Conservation (phyloP, 805 yeast genomes). For the Saccharomyces eubayanus region DNA sequence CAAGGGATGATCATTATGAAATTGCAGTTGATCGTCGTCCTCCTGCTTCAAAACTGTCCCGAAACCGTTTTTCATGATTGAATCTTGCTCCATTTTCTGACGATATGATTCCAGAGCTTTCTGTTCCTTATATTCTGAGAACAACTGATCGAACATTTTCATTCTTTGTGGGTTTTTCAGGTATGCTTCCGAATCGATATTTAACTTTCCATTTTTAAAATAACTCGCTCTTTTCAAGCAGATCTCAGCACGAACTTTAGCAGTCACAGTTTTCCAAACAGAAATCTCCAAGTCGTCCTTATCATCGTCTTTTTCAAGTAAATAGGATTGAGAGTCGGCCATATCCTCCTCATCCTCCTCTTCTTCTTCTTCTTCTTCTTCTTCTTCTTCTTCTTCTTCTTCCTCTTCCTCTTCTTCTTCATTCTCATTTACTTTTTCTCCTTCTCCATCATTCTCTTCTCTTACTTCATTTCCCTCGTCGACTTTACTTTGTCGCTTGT, state of each 20-base stretch:
- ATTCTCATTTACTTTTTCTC: constrained; percentile 4
- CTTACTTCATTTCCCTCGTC: constrained; percentile 6
- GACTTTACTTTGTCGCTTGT: constrained; percentile 19
- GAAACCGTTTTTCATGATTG: constrained; percentile 36
- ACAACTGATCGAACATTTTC: constrained; percentile 41
- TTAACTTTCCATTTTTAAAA: constrained; percentile 52
- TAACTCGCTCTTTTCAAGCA: constrained; percentile 60
- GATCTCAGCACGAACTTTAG: constrained; percentile 68
- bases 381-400: constrained; percentile 13
- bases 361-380: constrained; percentile 32
- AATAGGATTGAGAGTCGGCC: constrained; percentile 35
- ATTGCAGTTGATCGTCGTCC: constrained; percentile 18
- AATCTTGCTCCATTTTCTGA: constrained; percentile 25
- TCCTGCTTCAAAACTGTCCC: constrained; percentile 29
- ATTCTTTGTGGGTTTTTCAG: constrained; percentile 58
- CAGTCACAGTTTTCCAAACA: constrained; percentile 77
- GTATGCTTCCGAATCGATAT: constrained; percentile 61
- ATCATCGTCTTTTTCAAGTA: constrained; percentile 50
- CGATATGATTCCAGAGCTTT: constrained; percentile 23
- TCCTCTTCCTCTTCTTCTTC: neutral
- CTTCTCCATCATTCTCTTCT: constrained; percentile 7
- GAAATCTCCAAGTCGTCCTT: constrained; percentile 64
- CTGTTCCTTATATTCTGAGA: constrained; percentile 26
- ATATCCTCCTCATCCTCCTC: constrained; percentile 41
- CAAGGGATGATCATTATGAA: constrained; percentile 3